Evolutionary conservation across 305 asterid species (phyloP).

Genomic region (Fraxinus nigra): DNA sequence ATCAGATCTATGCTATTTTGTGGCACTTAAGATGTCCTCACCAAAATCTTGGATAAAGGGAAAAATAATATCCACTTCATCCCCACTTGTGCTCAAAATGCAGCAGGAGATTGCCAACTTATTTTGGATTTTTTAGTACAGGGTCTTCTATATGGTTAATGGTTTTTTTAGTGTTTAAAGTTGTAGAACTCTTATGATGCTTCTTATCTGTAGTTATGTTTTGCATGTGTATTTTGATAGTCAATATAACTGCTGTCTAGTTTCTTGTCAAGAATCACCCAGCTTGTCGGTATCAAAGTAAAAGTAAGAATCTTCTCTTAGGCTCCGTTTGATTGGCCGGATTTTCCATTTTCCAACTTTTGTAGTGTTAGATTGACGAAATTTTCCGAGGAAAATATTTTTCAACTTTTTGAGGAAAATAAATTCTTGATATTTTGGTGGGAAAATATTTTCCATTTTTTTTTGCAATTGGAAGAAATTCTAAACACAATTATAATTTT

Average conservation of each 20-base stretch:
- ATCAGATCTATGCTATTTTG: neutral
- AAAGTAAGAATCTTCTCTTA: neutral
- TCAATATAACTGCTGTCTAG: neutral
- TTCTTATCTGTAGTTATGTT: neutral
- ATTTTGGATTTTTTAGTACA: neutral
- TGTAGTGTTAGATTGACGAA: no score
- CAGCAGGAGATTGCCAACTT: neutral
- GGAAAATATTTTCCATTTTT: no score
- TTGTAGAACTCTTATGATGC: neutral
- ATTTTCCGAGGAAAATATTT: no score
- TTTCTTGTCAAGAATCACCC: neutral
- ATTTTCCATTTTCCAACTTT: no score
- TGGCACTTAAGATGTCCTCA: neutral
- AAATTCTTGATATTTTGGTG: no score
- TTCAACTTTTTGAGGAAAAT: no score
- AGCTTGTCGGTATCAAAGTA: neutral
- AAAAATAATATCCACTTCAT: neutral
- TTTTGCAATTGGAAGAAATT: no score
- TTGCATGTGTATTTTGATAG: neutral
- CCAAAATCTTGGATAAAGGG: neutral
- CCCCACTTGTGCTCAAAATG: neutral
- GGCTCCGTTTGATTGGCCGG: no score
- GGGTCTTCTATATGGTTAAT: neutral
- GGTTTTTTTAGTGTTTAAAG: neutral
- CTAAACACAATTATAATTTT: no score